phyloP scores from a whole-genome alignment of 2,329 filamentous ascomycete species.

The Botrytis pseudocinerea region DNA sequence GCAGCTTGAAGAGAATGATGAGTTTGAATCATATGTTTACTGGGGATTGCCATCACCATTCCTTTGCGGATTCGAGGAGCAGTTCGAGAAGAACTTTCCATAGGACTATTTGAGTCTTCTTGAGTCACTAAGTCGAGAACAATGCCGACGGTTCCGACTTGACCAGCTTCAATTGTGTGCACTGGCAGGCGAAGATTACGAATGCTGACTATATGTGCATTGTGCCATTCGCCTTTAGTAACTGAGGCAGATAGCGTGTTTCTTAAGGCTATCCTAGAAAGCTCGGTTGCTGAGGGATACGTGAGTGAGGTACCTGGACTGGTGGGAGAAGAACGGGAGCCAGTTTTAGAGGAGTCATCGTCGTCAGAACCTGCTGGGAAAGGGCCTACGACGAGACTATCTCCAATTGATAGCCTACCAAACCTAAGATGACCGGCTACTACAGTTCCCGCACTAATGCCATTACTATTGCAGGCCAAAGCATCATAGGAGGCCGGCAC shows the following conservation, averaged over 20 bases:
- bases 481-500: constrained; percentile 63
- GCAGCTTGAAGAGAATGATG: constrained; percentile 62
- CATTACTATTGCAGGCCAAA: constrained; percentile 44
- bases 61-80: constrained; percentile 66
- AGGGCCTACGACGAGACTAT: constrained; percentile 77
- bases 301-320: constrained; percentile 53
- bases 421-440: constrained; percentile 83
- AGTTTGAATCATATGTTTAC: constrained; percentile 57
- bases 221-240: constrained; percentile 71
- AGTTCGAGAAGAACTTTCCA: constrained; percentile 39
- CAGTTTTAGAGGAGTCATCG: constrained; percentile 41
- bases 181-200: constrained; percentile 86
- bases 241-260: constrained; percentile 54
- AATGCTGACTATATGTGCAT: constrained; percentile 79
- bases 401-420: constrained; percentile 74
- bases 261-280: constrained; percentile 53
- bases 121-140: constrained; percentile 51
- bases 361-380: constrained; percentile 61
- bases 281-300: constrained; percentile 55
- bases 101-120: constrained; percentile 40
- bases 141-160: constrained; percentile 87
- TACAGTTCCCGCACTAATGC: constrained; percentile 63
- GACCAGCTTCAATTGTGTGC: constrained; percentile 70
- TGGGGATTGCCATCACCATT: constrained; percentile 73
- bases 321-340: constrained; percentile 44